Conservation (phyloP, 1,139 yeast species). For the Pichia sp. region DNA sequence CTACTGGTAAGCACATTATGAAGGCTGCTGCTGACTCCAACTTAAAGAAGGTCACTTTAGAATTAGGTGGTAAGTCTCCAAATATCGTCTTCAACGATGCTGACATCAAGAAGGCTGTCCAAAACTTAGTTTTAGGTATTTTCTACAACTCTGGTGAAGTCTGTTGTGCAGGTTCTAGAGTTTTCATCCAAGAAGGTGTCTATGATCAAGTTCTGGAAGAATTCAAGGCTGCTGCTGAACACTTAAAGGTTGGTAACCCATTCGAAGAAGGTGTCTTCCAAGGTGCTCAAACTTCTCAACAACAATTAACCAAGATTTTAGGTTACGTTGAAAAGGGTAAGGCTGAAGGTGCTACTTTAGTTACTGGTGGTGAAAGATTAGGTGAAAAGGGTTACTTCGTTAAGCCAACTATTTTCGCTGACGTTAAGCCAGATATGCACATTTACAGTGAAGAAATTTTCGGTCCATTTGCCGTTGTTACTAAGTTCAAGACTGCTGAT, state of each 20-base stretch:
- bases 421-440: constrained; percentile 56
- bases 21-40: constrained; percentile 61
- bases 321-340: constrained; percentile 70
- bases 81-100: constrained; percentile 75
- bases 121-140: constrained; percentile 58
- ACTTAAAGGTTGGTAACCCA: constrained; percentile 69
- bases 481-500: constrained; percentile 62
- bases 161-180: constrained; percentile 84
- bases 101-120: constrained; percentile 60
- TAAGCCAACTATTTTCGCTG: constrained; percentile 66
- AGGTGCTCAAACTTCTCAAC: constrained; percentile 73
- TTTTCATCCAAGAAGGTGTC: constrained; percentile 71
- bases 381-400: constrained; percentile 64
- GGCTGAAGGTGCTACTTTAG: constrained; percentile 50
- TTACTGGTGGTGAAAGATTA: constrained; percentile 68
- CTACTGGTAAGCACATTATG: constrained; percentile 71
- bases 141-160: constrained; percentile 85
- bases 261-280: constrained; percentile 62
- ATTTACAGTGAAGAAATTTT: constrained; percentile 70
- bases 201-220: constrained; percentile 62
- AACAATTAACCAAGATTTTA: constrained; percentile 70
- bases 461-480: constrained; percentile 70
- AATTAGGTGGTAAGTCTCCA: constrained; percentile 86
- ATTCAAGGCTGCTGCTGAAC: constrained; percentile 57
- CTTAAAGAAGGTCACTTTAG: constrained; percentile 78